Evolutionary conservation across 1,139 yeast species (phyloP).

Genomic region (Debaryomyces coudertii): DNA sequence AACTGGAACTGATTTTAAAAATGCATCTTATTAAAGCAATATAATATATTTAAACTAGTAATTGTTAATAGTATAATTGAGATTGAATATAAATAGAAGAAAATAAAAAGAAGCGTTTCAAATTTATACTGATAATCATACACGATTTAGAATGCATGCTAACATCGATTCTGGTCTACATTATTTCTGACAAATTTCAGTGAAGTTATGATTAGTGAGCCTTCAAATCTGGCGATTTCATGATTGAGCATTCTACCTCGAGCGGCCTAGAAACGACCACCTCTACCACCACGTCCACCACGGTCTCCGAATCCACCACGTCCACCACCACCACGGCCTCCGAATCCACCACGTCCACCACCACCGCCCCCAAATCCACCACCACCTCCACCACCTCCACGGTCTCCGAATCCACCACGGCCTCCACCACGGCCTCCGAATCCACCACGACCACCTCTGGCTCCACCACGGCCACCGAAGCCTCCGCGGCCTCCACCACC

Average conservation of each 20-base stretch:
- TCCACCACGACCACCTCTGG: constrained; percentile 30
- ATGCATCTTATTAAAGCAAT: constrained; percentile 7
- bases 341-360: constrained; percentile 43
- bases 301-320: constrained; percentile 49
- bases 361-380: constrained; percentile 45
- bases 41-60: constrained; percentile 4
- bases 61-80: constrained; percentile 3
- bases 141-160: not conserved
- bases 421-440: constrained; percentile 29
- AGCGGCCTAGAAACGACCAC: constrained; percentile 20
- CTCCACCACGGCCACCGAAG: constrained; percentile 51
- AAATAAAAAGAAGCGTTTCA: constrained; percentile 5
- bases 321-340: constrained; percentile 37
- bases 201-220: constrained; percentile 1
- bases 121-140: constrained; percentile 5
- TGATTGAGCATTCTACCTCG: not conserved
- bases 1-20: not conserved
- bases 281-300: constrained; percentile 17
- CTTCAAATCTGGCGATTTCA: not conserved
- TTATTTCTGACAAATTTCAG: constrained; percentile 3
- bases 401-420: constrained; percentile 42
- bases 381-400: constrained; percentile 45
- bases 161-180: not conserved
- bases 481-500: constrained; percentile 46
- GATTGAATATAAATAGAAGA: constrained; percentile 6